These are phyloP conservation scores for Sporothrix curviconia DNA, from an alignment of 2,329 filamentous ascomycete genomes.

Conservation along the genomic window DNA sequence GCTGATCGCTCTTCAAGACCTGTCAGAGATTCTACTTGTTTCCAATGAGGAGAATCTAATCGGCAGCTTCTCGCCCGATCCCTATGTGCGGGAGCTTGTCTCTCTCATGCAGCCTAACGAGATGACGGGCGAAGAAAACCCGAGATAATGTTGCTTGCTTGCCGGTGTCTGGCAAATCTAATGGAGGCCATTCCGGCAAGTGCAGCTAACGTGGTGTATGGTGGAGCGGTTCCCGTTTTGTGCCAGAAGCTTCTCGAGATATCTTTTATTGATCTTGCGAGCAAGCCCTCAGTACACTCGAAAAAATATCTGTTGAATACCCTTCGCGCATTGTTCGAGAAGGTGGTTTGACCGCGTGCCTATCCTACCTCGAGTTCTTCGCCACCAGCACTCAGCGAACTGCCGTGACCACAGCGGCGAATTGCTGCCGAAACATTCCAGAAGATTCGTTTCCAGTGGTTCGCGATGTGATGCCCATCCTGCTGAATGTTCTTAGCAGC, in stretches of 20 bases:
- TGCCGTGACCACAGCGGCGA: constrained; percentile 93
- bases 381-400: constrained; percentile 94
- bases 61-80: constrained; percentile 88
- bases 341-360: constrained; percentile 88
- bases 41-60: constrained; percentile 95
- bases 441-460: constrained; percentile 90
- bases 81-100: constrained; percentile 92
- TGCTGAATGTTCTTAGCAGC: constrained; percentile 83
- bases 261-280: constrained; percentile 96
- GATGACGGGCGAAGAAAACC: constrained; percentile 75
- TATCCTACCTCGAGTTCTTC: constrained; percentile 96
- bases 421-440: constrained; percentile 95
- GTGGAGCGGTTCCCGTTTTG: constrained; percentile 88
- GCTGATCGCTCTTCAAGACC: constrained; percentile 83
- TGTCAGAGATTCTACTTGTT: constrained; percentile 87
- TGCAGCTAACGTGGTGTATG: constrained; percentile 92
- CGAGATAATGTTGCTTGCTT: constrained; percentile 94
- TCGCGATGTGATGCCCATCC: constrained; percentile 90
- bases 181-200: constrained; percentile 95
- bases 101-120: constrained; percentile 86
- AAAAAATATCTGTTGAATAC: constrained; percentile 96
- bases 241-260: constrained; percentile 95
- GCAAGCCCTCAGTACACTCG: constrained; percentile 89
- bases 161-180: constrained; percentile 88
- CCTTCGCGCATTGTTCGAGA: constrained; percentile 92